These are phyloP conservation scores for Zea luxurians DNA, from an alignment of 176 grass and related monocot species.

Conservation along the genomic window DNA sequence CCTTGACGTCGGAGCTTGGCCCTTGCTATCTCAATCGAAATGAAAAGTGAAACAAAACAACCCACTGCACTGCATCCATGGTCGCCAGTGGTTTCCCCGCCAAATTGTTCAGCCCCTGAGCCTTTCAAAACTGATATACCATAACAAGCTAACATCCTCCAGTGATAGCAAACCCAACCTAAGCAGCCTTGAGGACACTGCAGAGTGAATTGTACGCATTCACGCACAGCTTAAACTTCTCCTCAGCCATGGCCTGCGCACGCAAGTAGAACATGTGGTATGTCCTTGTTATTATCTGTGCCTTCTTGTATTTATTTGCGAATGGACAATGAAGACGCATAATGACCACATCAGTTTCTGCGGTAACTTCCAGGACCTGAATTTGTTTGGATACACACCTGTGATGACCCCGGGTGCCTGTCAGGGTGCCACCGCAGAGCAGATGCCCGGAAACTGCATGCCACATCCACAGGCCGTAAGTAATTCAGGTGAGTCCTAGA, in stretches of 20 bases:
- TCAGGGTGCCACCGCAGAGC: slow-evolving; percentile 97
- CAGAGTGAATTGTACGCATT: slow-evolving; percentile 78
- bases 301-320: background rate
- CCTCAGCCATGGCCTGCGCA: slow-evolving; percentile 61
- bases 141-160: background rate
- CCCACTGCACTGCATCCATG: background rate
- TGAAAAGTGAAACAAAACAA: background rate
- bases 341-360: background rate
- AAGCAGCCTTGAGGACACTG: slow-evolving; percentile 51
- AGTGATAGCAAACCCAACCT: background rate
- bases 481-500: slow-evolving; percentile 12
- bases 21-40: background rate
- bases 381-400: slow-evolving; percentile 50
- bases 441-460: slow-evolving; percentile 61
- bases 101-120: background rate
- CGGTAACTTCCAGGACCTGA: slow-evolving; percentile 4
- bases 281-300: background rate
- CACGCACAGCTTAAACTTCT: slow-evolving; percentile 91
- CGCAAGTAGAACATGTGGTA: slow-evolving; percentile 10
- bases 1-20: too few species aligned
- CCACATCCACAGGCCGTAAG: background rate
- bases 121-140: background rate
- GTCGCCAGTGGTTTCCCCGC: background rate
- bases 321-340: background rate
- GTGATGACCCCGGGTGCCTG: slow-evolving; percentile 74